Evolutionary conservation across 2,329 filamentous ascomycete genomes (phyloP), one percentile per base, ranked within the genome.

Genomic region (Beauveria bassiana): DNA sequence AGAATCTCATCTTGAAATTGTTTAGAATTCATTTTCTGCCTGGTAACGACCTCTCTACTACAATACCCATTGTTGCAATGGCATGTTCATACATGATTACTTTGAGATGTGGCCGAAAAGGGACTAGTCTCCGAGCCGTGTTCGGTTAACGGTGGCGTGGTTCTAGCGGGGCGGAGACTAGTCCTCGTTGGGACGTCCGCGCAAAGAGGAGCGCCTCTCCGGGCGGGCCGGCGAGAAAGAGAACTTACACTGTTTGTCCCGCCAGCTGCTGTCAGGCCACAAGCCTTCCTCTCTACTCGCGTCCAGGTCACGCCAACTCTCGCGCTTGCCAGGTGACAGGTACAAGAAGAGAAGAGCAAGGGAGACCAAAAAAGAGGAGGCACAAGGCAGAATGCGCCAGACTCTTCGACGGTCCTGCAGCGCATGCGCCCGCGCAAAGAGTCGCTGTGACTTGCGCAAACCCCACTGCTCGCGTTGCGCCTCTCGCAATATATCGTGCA

Each of bases 381-480:
- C 8, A 9, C 24, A 2, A 14, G 20, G 16, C 24, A 70, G 64
- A 62, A 85, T 85, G 81, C 80, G 78, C 68, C 73, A 72, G 65
- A 82, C 81, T n/a, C 80, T 85, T 61, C 80, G 82, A 49, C 72
- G 82, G 65, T 84, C 82, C 9, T 85, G 82, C 71, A 73, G 75
- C 65, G 77, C 81, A 18, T 85, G 82, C 66, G 81, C 81, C 47
- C 82, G 76, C 66, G 75, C 79, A 5, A 85, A 85, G 66, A 76
- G 80, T 64, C 77, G 79, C 62, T 85, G 82, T 69, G 81, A 85
- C 66, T 77, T 85, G 20, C 73, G 73, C 34, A 81, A 75, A 1
- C 82, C 82, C 4, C 75, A 72, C 56, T 85, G 82, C 70, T 82
- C 82, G 4, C 79, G 82, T 59, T 85, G 82, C 67, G 62, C 75